phyloP scores from a whole-genome alignment of 1,284 basidiomycete species.

The Cystobasidium sp. region DNA sequence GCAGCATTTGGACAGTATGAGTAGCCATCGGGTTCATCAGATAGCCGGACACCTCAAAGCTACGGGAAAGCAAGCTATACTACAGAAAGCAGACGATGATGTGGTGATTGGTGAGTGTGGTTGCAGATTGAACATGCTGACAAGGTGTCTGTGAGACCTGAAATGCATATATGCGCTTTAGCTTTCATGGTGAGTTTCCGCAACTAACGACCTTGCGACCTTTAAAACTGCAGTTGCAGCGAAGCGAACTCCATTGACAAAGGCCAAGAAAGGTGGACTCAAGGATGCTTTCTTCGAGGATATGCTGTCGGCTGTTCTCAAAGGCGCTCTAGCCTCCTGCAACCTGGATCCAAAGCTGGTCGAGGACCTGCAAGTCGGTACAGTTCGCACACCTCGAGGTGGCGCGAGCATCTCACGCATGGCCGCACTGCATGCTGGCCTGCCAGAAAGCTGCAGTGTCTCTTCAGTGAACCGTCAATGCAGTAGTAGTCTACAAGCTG shows the following conservation, averaged over 20 bases:
- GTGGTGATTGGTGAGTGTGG: conserved; percentile 23
- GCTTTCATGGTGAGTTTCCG: neutral
- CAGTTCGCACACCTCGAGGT: conserved; percentile 91
- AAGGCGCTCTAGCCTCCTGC: conserved; percentile 65
- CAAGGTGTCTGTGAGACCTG: neutral
- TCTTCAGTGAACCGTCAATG: conserved; percentile 95
- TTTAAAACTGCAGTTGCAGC: conserved; percentile 65
- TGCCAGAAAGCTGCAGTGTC: conserved; percentile 77
- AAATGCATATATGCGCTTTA: too few relatives aligned
- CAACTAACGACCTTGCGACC: neutral
- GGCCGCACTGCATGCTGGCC: conserved; percentile 68
- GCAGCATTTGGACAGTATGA: neutral
- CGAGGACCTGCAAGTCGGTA: conserved; percentile 89
- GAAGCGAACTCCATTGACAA: conserved; percentile 74
- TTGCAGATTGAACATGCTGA: neutral
- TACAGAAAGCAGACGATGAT: conserved; percentile 14
- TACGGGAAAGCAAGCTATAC: conserved; percentile 19
- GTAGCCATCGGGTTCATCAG: conserved; percentile 9
- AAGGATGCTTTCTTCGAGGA: conserved; percentile 91
- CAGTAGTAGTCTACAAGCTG: conserved; percentile 85
- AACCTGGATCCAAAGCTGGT: conserved; percentile 76
- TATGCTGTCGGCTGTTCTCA: conserved; percentile 79
- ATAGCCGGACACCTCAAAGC: conserved; percentile 20
- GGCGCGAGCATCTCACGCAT: conserved; percentile 67
- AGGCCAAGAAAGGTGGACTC: conserved; percentile 90